phyloP scores from a whole-genome alignment of 495 filamentous ascomycete species.

The Cenococcum geophilum region DNA sequence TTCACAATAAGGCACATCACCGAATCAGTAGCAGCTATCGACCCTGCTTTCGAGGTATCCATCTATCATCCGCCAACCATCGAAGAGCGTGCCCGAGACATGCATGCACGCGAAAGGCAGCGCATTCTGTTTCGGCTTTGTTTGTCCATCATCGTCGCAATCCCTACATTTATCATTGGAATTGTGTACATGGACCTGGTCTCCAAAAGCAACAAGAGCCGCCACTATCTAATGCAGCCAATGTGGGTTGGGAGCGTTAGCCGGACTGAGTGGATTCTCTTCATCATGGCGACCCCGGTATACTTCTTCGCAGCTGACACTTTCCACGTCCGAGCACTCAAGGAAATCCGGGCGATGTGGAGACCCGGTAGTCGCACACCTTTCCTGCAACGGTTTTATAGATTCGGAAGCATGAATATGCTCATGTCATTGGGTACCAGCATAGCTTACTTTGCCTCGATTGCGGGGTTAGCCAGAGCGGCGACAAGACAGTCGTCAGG shows the following conservation, averaged over 20 bases:
- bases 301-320: constrained; percentile 85
- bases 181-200: constrained; percentile 88
- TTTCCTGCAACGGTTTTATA: constrained; percentile 69
- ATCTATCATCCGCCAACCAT: constrained; percentile 78
- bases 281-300: constrained; percentile 81
- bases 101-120: constrained; percentile 34
- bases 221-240: constrained; percentile 59
- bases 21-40: constrained; percentile 54
- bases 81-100: constrained; percentile 72
- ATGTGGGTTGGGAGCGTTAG: constrained; percentile 67
- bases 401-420: constrained; percentile 96
- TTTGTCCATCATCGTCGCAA: constrained; percentile 64
- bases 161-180: constrained; percentile 85
- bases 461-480: constrained; percentile 70
- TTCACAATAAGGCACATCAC: constrained; percentile 77
- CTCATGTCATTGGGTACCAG: constrained; percentile 83
- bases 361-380: constrained; percentile 70
- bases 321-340: constrained; percentile 72
- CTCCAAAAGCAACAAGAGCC: constrained; percentile 47
- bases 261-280: constrained; percentile 74
- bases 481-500: constrained; percentile 43
- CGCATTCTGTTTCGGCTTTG: constrained; percentile 50
- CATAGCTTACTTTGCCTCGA: constrained; percentile 80
- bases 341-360: constrained; percentile 78
- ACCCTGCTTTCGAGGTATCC: constrained; percentile 57